Conservation (phyloP, 2,329 filamentous ascomycete species). For the Myriangium duriaei region DNA sequence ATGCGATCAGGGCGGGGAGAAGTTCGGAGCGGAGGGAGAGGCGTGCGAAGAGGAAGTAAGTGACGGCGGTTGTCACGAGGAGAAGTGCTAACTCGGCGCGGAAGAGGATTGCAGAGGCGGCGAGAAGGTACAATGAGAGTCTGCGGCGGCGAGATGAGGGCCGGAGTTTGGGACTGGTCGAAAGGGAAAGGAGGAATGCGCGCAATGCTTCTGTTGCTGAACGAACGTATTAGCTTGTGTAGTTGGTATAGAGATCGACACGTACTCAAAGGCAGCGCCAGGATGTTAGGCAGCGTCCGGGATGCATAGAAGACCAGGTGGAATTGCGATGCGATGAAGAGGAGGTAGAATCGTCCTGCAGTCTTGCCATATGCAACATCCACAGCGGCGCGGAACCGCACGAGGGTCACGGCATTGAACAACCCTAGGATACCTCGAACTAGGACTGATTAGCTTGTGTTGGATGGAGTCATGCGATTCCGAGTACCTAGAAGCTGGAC, state of each 20-base stretch:
- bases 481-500: slow-evolving; percentile 46
- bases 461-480: too few relatives aligned
- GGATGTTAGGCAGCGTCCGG: slow-evolving; percentile 88
- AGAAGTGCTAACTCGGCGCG: slow-evolving; percentile 80
- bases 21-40: slow-evolving; percentile 45
- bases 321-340: slow-evolving; percentile 75
- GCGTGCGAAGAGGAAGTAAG: slow-evolving; percentile 46
- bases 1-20: slow-evolving; percentile 52
- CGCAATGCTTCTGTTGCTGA: slow-evolving; percentile 51
- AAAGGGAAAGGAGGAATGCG: slow-evolving; percentile 37
- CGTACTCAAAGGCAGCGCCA: slow-evolving; percentile 77
- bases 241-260: slow-evolving; percentile 13
- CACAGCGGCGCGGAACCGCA: slow-evolving; percentile 53
- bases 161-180: slow-evolving; percentile 23
- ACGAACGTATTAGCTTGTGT: slow-evolving; percentile 22
- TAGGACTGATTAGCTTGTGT: too few relatives aligned
- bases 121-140: slow-evolving; percentile 60
- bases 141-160: slow-evolving; percentile 39
- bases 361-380: slow-evolving; percentile 53
- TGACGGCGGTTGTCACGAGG: slow-evolving; percentile 53
- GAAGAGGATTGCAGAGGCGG: slow-evolving; percentile 71
- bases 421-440: slow-evolving; percentile 68
- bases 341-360: slow-evolving; percentile 64
- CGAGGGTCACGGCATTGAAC: slow-evolving; percentile 57
- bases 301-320: slow-evolving; percentile 89